Base-by-base conservation (phyloP, 192 early-diverging fungal species). In the Spizellomyces punctatus region DNA sequence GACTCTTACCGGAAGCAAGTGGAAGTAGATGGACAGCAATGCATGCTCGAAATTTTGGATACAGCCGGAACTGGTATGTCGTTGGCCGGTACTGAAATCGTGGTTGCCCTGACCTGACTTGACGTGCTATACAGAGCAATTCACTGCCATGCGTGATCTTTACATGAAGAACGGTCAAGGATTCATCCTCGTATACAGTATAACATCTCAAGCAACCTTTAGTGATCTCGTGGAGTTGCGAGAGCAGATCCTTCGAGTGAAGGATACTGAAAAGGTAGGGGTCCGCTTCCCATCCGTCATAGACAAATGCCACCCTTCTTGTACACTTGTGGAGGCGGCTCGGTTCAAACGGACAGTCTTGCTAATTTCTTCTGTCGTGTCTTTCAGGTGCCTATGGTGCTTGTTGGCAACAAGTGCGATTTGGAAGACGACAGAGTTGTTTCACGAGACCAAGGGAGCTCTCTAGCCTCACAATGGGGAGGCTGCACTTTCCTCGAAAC, bases 1-100 rank as follows among this genome's bases (percentile, higher is more conserved):
- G 97, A 97, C 79, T 95, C 93, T 16, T 99, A 98, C 80, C 85
- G 95, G 64, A 96, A 95, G 83, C 95, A 98, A 81, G 95, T 98
- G 10, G 95, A 96, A 46, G 93, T 99, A 59, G 97, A 99, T 81
- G 94, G 93, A 48, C 90, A 96, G 78, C 93, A 94, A 70, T 99
- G 95, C 80, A 93, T 98, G 76, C 81, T 99, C 42, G 95, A 99
- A 81, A 93, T 99, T 75, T 85, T 99, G 52, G 97, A 98, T 85
- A 97, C 95, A 49, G 96, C 96, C 55, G 96, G 95, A 47, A 88
- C 86, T 78, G 85, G 85, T 87, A 46, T 16, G 59, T 42, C 59
- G 19, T 27, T 61, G 5, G 27, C 27, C 1, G 1, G 27, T 36
- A 36, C 3, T 36, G 27, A 36, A 36, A 36, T 36, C 27, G 27